Evolutionary conservation across 2,329 filamentous ascomycete species (phyloP).

Genomic region (Didymella arachidicola): DNA sequence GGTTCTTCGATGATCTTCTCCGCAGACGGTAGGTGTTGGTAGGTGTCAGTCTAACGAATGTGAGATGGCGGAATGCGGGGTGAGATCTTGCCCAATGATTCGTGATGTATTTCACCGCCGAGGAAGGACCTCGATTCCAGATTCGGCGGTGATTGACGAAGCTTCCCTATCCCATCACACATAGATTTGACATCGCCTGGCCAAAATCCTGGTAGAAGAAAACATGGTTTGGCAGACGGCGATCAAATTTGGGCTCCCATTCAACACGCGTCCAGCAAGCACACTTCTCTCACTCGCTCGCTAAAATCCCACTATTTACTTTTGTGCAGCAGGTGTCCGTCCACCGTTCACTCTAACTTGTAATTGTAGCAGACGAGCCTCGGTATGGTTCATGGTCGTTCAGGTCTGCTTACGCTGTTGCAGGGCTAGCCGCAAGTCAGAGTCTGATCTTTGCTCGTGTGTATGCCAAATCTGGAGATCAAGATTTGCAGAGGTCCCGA

Average conservation of each 20-base stretch:
- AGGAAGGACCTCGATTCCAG: not conserved
- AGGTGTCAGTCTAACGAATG: slow-evolving; percentile 6
- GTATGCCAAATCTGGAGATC: not conserved
- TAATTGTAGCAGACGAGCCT: not conserved
- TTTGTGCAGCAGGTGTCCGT: not conserved
- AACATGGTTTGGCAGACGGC: slow-evolving; percentile 8
- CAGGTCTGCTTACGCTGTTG: not conserved
- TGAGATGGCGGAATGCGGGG: slow-evolving; percentile 17
- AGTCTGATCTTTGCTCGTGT: not conserved
- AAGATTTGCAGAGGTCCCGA: not conserved
- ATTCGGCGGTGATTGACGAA: slow-evolving; percentile 9
- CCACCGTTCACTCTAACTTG: slow-evolving; percentile 1
- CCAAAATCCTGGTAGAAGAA: not conserved
- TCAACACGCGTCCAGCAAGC: not conserved
- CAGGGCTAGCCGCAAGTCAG: not conserved
- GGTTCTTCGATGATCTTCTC: slow-evolving; percentile 11
- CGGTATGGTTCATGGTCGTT: not conserved
- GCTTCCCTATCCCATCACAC: not conserved
- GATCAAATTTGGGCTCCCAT: not conserved
- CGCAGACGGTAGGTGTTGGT: slow-evolving; percentile 3
- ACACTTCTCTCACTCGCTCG: slow-evolving; percentile 5
- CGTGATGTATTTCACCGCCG: slow-evolving; percentile 13
- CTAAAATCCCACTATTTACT: slow-evolving; percentile 5
- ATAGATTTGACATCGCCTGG: slow-evolving; percentile 1
- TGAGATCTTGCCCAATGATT: slow-evolving; percentile 16